Evolutionary conservation across 2,329 filamentous ascomycete species (phyloP), one percentile per base, ranked within the genome.

Genomic region (Clarireedia homoeocarpa): DNA sequence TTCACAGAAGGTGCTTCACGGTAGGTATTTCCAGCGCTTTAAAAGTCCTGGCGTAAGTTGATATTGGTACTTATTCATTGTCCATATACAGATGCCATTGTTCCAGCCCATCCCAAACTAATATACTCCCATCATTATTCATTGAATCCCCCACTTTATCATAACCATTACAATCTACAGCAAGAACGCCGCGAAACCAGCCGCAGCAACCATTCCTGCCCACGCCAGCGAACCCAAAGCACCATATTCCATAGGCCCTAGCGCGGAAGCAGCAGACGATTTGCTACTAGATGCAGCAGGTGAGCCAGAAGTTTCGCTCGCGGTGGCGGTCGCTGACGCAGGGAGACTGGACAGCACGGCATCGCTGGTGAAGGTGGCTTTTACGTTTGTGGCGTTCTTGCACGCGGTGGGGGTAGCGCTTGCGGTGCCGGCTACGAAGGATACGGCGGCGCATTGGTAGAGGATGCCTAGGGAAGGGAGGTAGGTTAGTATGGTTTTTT

Each of bases 371-470:
- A 56, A 63, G 14, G 52, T 27, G 2, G 58, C 68, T 2, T 64
- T 64, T n/a, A 74, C 65, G 47, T 65, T 61, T 14, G 69, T 70
- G 34, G 59, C 66, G 62, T 77, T 78, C 38, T 59, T 70, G 68
- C 75, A 78, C 4, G 47, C 48, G 1, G 67, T 67, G 3, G 60
- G 58, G 15, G 60, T 60, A 48, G 65, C 50, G 36, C 62, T 67
- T 14, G 65, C 65, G 10, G 47, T 24, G 47, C 76, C 76, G 4
- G 68, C 64, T 59, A 84, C 77, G 62, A 83, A 83, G 60, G 77
- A 77, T 61, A 82, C 77, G 36, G 74, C 73, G 44, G 79, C 70
- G 64, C 80, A 83, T 79, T 83, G 54, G 40, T 56, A 56, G 10
- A 56, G 54, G n/a, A 56, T 42, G 7, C 54, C 54, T 55, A 14